phyloP scores from a whole-genome alignment of 176 grass and related monocot species.

The Cenchrus purpureus region DNA sequence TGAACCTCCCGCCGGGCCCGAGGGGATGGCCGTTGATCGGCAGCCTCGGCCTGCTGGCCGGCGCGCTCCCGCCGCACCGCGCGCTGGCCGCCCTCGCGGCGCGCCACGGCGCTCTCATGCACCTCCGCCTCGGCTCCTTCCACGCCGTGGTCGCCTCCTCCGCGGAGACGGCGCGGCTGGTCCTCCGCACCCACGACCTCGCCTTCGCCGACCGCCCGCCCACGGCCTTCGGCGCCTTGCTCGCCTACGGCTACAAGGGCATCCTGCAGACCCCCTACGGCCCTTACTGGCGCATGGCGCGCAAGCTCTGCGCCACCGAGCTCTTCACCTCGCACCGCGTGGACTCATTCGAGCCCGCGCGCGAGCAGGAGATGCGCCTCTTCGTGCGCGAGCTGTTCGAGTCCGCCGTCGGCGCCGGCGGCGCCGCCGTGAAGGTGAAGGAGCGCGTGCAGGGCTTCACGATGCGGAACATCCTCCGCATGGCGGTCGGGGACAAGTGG shows the following conservation, averaged over 20 bases:
- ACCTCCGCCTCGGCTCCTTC: constrained; percentile 62
- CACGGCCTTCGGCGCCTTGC: constrained; percentile 36
- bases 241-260: constrained; percentile 43
- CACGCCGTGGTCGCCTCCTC: constrained; percentile 59
- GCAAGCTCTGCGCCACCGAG: constrained; percentile 60
- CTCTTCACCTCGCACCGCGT: constrained; percentile 53
- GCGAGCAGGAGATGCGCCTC: constrained; percentile 46
- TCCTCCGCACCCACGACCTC: constrained; percentile 66
- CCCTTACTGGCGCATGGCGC: constrained; percentile 54
- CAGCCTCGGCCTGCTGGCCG: constrained; percentile 43
- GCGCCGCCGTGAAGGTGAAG: constrained; percentile 24
- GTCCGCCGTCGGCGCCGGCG: not conserved
- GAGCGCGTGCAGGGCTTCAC: constrained; percentile 34
- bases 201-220: constrained; percentile 49
- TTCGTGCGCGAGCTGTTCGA: constrained; percentile 30
- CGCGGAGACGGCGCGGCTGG: constrained; percentile 44
- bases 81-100: constrained; percentile 41
- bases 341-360: constrained; percentile 54
- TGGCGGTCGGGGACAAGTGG: constrained; percentile 59
- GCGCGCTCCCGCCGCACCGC: constrained; percentile 53
- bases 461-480: constrained; percentile 4
- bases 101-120: constrained; percentile 63
- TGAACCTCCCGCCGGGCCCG: constrained; percentile 60
- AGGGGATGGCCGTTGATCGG: constrained; percentile 60
- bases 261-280: constrained; percentile 58